Evolutionary conservation across 2,329 filamentous ascomycete species (phyloP), one percentile per base, ranked within the genome.

Genomic region (Hansfordia pulvinata): DNA sequence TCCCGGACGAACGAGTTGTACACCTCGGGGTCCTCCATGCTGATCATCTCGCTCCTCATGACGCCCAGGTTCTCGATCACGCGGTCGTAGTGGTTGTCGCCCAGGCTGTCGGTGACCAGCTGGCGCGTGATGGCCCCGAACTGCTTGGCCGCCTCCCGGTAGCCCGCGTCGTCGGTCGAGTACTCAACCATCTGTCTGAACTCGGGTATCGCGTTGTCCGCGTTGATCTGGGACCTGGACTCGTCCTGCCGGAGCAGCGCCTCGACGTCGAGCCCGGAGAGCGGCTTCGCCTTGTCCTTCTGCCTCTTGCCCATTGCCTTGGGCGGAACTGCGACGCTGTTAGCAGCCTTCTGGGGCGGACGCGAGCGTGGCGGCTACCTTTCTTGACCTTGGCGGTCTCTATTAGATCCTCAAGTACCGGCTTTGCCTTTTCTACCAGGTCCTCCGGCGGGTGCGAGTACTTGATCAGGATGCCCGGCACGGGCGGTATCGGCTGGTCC

Each of bases 211-310:
- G 86, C 73, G 36, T 96, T 96, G 8, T 77, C 65, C 0, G 67
- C 48, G 3, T 60, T 59, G 13, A 74, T 61, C 30, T 43, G 49
- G 6, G 34, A 43, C 32, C 42, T 47, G 24, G 46, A 41, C 23
- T 41, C 39, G 4, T 46, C 40, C 27, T 41, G 41, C 21, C 30
- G 41, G 28, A 96, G 71, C 3, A 96, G 69, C 4, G 73, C 74
- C 32, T 86, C 79, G 20, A 96, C 68, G 41, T 96, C 81, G 20
- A 98, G 74, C 12, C 86, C 86, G 0, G 88, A 96, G 7, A 93
- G 69, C 0, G 90, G 90, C 41, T 88, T 88, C 31, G 78, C 67
- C 1, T 66, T 54, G 17, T 92, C 75, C 37, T 71, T 69, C 23
- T 65, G 63, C 43, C 77, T 78, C 34, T 74, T 76, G 19, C 80